Evolutionary conservation across 192 early-diverging fungal genomes (phyloP), one percentile per base, ranked within the genome.

Genomic region (Lobosporangium transversale): DNA sequence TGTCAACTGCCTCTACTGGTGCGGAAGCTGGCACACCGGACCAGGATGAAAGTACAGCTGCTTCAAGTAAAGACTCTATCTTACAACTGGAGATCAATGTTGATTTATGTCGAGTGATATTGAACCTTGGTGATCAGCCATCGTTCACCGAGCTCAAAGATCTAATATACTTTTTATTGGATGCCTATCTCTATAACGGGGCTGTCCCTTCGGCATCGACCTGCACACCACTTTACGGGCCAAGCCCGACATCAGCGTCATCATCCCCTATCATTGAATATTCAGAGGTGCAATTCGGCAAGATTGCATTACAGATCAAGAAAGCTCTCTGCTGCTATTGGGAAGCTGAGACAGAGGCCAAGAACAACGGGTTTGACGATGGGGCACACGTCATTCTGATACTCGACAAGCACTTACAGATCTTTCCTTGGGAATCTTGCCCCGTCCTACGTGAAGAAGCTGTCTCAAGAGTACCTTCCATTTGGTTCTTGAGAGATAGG

Each of bases 381-480:
- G 68, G 70, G 7, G 65, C 79, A 4, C 95, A 98, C 75, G 61
- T 93, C 3, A 87, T 99, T 37, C 60, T 99, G 29, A 88, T 97
- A 10, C 81, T 94, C 26, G 97, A 98, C 57, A 94, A 94, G 67
- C 80, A 94, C 56, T 73, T 89, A 0, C 93, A 97, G 59, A 81
- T 83, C 58, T 79, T 98, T 5, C 98, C 98, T 2, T 95, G 97
- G 89, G 98, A 99, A 73, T 91, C 86, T 45, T 59, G 96, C 24
- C 93, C 94, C 0, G 81, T 79, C 24, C 58, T 99, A 32, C 86
- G 93, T 42, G 75, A 69, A 4, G 80, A 83, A 47, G 78, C 97
- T 0, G 87, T 95, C 0, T 96, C 92, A 3, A 89, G 98, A 26
- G 49, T 97, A 32, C 93, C 94, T 0, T 96, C 90, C 2, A 63